Conservation (phyloP, 1,284 basidiomycete species). For the Clitocybe nebularis region DNA sequence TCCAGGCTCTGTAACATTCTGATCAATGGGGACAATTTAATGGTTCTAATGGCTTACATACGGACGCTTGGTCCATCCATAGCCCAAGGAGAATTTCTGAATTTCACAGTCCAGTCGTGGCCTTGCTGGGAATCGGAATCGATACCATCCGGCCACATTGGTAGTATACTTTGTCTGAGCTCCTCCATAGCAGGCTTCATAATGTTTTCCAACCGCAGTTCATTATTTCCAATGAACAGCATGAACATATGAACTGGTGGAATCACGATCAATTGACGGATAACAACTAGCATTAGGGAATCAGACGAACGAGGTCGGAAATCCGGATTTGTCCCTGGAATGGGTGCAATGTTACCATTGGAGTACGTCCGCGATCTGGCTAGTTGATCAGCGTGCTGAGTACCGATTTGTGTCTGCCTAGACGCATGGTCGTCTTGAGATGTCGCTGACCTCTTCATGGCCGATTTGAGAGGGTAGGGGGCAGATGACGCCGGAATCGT, state of each 20-base stretch:
- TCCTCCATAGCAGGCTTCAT: slow-evolving; percentile 39
- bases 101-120: slow-evolving; percentile 38
- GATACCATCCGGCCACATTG: slow-evolving; percentile 40
- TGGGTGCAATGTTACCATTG: slow-evolving; percentile 17
- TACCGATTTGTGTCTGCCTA: slow-evolving; percentile 16
- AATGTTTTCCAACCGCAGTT: slow-evolving; percentile 42
- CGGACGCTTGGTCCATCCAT: slow-evolving; percentile 32
- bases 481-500: slow-evolving; percentile 11
- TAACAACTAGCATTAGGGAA: slow-evolving; percentile 6
- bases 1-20: slow-evolving; percentile 27
- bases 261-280: slow-evolving; percentile 10
- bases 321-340: slow-evolving; percentile 17
- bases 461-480: slow-evolving; percentile 46
- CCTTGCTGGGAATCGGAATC: slow-evolving; percentile 32
- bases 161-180: slow-evolving; percentile 34
- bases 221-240: slow-evolving; percentile 47
- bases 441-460: slow-evolving; percentile 47
- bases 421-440: slow-evolving; percentile 13
- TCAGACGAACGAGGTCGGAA: slow-evolving; percentile 21
- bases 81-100: slow-evolving; percentile 44
- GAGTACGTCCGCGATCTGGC: slow-evolving; percentile 27
- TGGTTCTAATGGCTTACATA: slow-evolving; percentile 25
- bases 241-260: slow-evolving; percentile 53
- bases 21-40: slow-evolving; percentile 8
- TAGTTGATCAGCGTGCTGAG: slow-evolving; percentile 8